Percentiles rank a stretch among this genome's conserved stretches.
These are phyloP conservation scores for Suillus hirtellus DNA, from an alignment of 768 basidiomycete species.

Conservation along the genomic window DNA sequence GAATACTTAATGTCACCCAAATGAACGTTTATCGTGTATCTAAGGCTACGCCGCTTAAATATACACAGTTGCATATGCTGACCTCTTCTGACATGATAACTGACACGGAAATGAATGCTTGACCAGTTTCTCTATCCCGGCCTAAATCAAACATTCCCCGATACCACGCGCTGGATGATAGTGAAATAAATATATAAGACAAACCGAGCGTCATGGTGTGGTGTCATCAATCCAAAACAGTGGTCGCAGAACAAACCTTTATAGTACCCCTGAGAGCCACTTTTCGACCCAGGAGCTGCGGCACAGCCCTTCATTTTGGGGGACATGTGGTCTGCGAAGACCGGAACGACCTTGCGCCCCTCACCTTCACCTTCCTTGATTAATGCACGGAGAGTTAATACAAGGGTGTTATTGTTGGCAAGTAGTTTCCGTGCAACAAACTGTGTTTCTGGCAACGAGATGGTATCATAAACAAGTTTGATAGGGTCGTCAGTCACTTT, in stretches of 20 bases:
- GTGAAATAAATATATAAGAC: too few species aligned
- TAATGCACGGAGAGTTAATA: slow-evolving; percentile 25
- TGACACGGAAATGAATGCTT: too few species aligned
- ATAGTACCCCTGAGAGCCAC: slow-evolving; percentile 31
- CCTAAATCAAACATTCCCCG: too few species aligned
- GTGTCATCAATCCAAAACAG: neutral
- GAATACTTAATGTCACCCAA: neutral
- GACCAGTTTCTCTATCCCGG: too few species aligned
- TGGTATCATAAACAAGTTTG: slow-evolving; percentile 32
- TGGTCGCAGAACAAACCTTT: slow-evolving; percentile 19
- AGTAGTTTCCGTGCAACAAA: slow-evolving; percentile 33
- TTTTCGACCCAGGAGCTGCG: slow-evolving; percentile 23
- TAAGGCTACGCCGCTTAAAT: neutral
- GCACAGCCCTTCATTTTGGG: slow-evolving; percentile 22
- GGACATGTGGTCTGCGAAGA: slow-evolving; percentile 25
- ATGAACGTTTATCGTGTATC: too few species aligned
- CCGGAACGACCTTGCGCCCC: slow-evolving; percentile 22
- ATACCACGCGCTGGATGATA: too few species aligned
- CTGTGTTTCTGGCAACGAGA: slow-evolving; percentile 38
- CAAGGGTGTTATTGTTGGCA: slow-evolving; percentile 34
- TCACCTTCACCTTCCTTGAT: slow-evolving; percentile 26
- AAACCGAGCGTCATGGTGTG: too few species aligned
- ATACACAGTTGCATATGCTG: neutral
- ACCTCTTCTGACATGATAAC: neutral
- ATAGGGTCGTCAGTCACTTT: slow-evolving; percentile 30